These are phyloP conservation scores for Peterozyma toletana DNA, from an alignment of 805 yeast species.

Conservation along the genomic window DNA sequence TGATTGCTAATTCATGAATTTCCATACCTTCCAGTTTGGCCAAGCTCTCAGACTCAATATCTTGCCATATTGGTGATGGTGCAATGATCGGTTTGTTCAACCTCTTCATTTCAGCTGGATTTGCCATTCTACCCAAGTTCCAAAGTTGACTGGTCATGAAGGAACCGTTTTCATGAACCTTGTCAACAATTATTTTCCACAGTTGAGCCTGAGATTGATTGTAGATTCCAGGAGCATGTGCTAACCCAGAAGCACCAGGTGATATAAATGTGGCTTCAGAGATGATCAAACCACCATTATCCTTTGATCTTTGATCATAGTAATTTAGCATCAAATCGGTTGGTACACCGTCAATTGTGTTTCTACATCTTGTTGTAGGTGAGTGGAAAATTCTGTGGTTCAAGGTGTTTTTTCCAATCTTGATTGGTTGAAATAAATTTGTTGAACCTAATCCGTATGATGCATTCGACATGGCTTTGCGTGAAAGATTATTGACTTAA, in stretches of 20 bases:
- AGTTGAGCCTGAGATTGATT: conserved; percentile 35
- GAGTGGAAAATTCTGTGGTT: conserved; percentile 14
- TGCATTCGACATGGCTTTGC: too few species aligned
- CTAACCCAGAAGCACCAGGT: conserved; percentile 15
- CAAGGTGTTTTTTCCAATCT: conserved; percentile 22
- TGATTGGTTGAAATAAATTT: conserved; percentile 27
- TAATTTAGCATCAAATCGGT: conserved; percentile 33
- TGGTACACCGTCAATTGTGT: conserved; percentile 23
- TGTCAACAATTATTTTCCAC: conserved; percentile 28
- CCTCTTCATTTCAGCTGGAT: conserved; percentile 25
- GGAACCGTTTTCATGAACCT: conserved; percentile 37
- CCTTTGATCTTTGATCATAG: conserved; percentile 40
- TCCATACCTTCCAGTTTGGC: conserved; percentile 2
- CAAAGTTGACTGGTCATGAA: conserved; percentile 37
- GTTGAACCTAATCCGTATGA: conserved; percentile 12
- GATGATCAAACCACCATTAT: conserved; percentile 42
- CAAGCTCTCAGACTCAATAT: conserved; percentile 9
- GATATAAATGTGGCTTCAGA: conserved; percentile 9
- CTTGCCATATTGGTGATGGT: conserved; percentile 31
- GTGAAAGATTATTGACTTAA: too few species aligned
- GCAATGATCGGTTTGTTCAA: conserved; percentile 32
- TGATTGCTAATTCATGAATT: conserved; percentile 16
- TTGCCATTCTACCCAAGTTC: conserved; percentile 26
- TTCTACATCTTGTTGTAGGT: conserved; percentile 12
- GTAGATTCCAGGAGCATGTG: conserved; percentile 37